These are phyloP conservation scores for Tolypocladium capitatum DNA, from an alignment of 2,329 filamentous ascomycete genomes.

Conservation along the genomic window DNA sequence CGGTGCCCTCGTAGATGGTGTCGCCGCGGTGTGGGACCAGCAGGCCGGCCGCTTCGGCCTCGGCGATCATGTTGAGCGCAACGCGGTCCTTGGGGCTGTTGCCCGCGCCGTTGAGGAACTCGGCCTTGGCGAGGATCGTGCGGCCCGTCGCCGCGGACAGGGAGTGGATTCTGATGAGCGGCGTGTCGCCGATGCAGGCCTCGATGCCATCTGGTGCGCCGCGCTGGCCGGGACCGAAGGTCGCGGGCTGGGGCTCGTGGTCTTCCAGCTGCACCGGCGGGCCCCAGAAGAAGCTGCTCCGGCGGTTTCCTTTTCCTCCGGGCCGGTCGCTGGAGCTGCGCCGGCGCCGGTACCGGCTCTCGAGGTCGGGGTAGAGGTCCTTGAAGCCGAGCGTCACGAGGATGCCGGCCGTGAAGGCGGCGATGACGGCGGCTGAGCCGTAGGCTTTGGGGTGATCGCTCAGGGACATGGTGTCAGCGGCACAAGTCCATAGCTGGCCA, in stretches of 20 bases:
- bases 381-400: conserved; percentile 66
- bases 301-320: conserved; percentile 6
- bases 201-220: conserved; percentile 58
- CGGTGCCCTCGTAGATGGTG: conserved; percentile 94
- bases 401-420: conserved; percentile 67
- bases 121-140: conserved; percentile 82
- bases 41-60: conserved; percentile 66
- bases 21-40: conserved; percentile 72
- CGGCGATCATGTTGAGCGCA: conserved; percentile 73
- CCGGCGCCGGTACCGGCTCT: conserved; percentile 45
- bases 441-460: conserved; percentile 49
- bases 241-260: conserved; percentile 1
- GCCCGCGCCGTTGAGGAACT: conserved; percentile 91
- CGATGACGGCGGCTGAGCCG: conserved; percentile 50
- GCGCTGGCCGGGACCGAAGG: neutral
- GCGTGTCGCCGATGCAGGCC: conserved; percentile 86
- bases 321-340: conserved; percentile 10
- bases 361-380: conserved; percentile 65
- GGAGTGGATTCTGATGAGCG: conserved; percentile 72
- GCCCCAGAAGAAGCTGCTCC: conserved; percentile 33
- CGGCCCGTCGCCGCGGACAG: conserved; percentile 80
- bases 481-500: neutral
- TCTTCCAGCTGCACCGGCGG: conserved; percentile 42
- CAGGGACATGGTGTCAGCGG: conserved; percentile 36
- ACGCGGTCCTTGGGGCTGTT: conserved; percentile 93